Evolutionary conservation across 352 stramenopile genomes (phyloP), one percentile per base, ranked within the genome.

Genomic region (Phytopythium sindhum): DNA sequence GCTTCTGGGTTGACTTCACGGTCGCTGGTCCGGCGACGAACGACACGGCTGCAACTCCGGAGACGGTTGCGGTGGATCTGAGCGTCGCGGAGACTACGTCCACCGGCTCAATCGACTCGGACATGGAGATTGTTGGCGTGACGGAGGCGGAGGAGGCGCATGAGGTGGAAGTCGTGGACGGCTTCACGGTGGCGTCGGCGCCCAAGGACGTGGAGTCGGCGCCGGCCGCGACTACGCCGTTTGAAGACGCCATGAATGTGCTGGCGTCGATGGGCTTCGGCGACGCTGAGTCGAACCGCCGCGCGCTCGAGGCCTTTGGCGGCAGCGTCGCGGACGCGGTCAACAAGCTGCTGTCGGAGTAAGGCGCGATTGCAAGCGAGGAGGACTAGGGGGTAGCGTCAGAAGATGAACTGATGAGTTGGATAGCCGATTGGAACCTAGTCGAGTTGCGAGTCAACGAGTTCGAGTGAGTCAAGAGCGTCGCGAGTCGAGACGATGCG

Each of bases 1-100:
- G 86, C 2, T 86, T 96, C 65, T 96, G 88, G 88, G 75, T 95
- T 31, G 86, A 96, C 60, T 73, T 96, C 45, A 79, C 78, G 4
- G 81, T 93, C 52, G 58, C 41, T 41, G 61, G 39, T 24, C 41
- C 52, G 17, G n/a, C 19, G 11, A 52, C 31, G 8, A 50, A 21
- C 35, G 23, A 35, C 6, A 23, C 44, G 23, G 45, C 11, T 17
- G 17, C 17, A 8, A 24, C 35, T n/a, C 24, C 45, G 24, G 64
- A 72, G 29, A 39, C 53, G 9, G 26, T 47, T 14, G 14, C n/a
- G 12, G 28, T 57, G 15, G 44, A 47, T 12, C 37, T 60, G 1
- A 69, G 60, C 57, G 5, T 35, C 26, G 48, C 60, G 53, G 70
- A 72, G 47, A 48, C 57, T 58, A 0, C 45, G 10, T 74, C 66